Evolutionary conservation across 495 filamentous ascomycete genomes (phyloP).

Genomic region (Geopyxis carbonaria): DNA sequence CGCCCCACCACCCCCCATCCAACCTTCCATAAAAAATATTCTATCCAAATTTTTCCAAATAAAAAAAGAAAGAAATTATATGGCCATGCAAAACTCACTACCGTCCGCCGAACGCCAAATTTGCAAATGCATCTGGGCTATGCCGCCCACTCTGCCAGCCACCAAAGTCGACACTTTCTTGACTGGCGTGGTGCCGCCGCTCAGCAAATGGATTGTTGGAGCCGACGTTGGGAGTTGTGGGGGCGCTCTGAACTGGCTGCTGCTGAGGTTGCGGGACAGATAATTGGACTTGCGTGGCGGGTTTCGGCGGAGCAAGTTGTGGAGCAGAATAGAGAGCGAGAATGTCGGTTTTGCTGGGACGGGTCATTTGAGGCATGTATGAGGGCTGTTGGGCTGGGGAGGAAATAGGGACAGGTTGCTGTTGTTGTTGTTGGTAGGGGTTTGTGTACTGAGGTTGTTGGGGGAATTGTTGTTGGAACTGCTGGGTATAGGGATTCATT

Average conservation of each 20-base stretch:
- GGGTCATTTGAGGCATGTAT: slow-evolving; percentile 29
- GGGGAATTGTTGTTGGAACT: slow-evolving; percentile 19
- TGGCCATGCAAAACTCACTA: not conserved
- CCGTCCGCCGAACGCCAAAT: slow-evolving; percentile 42
- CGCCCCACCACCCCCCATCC: too few relatives aligned
- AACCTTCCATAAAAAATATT: slow-evolving; percentile 2
- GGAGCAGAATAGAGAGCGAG: slow-evolving; percentile 72
- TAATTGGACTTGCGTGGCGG: slow-evolving; percentile 21
- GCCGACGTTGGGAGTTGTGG: slow-evolving; percentile 11
- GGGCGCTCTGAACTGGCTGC: slow-evolving; percentile 18
- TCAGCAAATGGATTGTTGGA: slow-evolving; percentile 25
- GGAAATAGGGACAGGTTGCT: slow-evolving; percentile 17
- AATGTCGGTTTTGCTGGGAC: slow-evolving; percentile 65
- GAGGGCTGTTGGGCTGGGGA: slow-evolving; percentile 19
- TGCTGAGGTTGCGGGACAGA: slow-evolving; percentile 11
- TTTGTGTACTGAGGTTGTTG: slow-evolving; percentile 16
- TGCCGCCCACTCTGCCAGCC: slow-evolving; percentile 60
- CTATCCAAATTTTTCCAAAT: not conserved
- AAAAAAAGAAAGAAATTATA: slow-evolving; percentile 2
- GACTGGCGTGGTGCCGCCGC: slow-evolving; percentile 46
- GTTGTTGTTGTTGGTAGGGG: slow-evolving; percentile 14
- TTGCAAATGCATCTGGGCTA: slow-evolving; percentile 94
- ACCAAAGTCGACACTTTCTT: slow-evolving; percentile 69
- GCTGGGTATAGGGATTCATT: slow-evolving; percentile 4
- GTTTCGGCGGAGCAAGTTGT: slow-evolving; percentile 43